Conservation (phyloP, 192 early-diverging fungal genomes). For the Dimargaris cristalligena region DNA sequence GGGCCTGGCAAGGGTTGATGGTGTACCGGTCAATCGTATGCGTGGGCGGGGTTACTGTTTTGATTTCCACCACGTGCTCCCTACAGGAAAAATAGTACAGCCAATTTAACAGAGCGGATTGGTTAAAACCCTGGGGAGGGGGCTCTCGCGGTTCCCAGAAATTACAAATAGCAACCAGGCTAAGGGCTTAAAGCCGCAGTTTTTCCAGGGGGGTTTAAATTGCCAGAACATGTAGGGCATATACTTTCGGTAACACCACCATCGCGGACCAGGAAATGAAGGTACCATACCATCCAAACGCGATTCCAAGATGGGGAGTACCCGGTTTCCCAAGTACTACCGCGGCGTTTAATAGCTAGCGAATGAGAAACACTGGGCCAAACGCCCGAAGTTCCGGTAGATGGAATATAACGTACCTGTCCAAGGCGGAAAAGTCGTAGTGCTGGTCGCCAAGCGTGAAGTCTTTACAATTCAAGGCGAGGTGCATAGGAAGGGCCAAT, state of each 20-base stretch:
- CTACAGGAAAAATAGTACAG: neutral
- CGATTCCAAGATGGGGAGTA: neutral
- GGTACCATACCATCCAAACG: neutral
- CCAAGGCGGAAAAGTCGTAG: conserved; percentile 1
- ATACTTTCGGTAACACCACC: neutral
- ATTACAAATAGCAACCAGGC: too few species aligned
- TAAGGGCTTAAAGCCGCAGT: too few species aligned
- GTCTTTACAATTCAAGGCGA: conserved; percentile 1
- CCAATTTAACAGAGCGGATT: neutral
- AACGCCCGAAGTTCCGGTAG: too few species aligned
- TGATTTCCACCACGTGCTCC: conserved; percentile 15
- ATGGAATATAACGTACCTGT: neutral
- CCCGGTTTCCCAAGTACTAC: too few species aligned
- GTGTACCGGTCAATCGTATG: conserved; percentile 18
- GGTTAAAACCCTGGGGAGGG: too few species aligned
- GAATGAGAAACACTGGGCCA: too few species aligned
- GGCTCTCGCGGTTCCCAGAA: too few species aligned
- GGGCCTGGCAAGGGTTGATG: conserved; percentile 25
- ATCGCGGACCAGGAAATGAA: neutral
- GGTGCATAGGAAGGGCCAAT: too few species aligned
- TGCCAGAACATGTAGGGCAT: neutral
- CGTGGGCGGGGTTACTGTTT: conserved; percentile 25
- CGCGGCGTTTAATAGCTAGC: too few species aligned
- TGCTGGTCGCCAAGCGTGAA: neutral
- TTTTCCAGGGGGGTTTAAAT: too few species aligned